Evolutionary conservation across 1,284 basidiomycete genomes (phyloP), one percentile per base, ranked within the genome.

Genomic region (Schizophyllum amplum): DNA sequence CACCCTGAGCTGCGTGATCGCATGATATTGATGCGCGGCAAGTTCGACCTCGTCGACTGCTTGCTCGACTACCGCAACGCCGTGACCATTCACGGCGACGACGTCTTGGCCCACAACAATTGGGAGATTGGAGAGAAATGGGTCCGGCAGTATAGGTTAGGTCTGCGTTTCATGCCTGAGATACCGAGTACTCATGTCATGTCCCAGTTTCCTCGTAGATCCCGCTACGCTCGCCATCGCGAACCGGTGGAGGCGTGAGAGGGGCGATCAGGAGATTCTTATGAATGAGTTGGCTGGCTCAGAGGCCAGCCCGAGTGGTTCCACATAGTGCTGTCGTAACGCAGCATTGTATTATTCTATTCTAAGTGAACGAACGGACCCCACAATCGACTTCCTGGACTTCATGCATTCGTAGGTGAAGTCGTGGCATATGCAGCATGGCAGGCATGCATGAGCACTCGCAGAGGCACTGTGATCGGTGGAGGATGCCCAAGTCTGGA

Each of bases 71-170:
- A 87, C 61, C 79, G 84, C 27, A 74, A 72, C 48, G 77, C 79
- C 0, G 80, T 89, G 20, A 85, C 81, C 0, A 80, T 94, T 52
- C 92, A 94, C 60, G 92, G 91, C 4, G 90, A 95, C 63, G 93
- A 96, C 66, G 88, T 93, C 25, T 76, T 96, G 20, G 86, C 87
- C 4, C 91, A 95, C 65, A 76, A 74, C 42, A 94, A 92, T 66
- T 96, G 93, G 91, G 93, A 96, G 70, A 79, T 95, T 54, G 78
- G 80, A 5, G 92, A 94, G 66, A 76, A 77, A 56, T 96, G 92
- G 84, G 74, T 96, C 52, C 79, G 81, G 57, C 82, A 87, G 68
- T 94, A 90, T 65, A 81, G 82, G 90, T 90, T 65, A 61, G 86
- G 78, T 55, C 22, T 51, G 17, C 49, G 57, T 55, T 47, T 17